Evolutionary conservation across 169 alveolate genomes (phyloP), one percentile per base, ranked within the genome.

Genomic region (Cryptosporidium sp.): DNA sequence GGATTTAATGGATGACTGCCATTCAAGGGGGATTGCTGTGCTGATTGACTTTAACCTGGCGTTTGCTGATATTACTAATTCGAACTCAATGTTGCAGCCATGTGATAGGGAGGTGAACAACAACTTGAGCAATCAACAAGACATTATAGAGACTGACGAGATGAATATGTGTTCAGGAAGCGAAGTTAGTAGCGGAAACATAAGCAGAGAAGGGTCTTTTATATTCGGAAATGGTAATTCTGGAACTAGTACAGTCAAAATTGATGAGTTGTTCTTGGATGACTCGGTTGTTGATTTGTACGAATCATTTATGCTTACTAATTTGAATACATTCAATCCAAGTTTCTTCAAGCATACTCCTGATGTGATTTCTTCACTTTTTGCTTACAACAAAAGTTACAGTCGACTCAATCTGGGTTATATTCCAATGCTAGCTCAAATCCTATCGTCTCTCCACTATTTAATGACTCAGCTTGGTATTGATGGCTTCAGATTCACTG

Each of bases 251-350:
- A 48, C 33, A 26, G 23, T 23, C 55, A 39, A 61, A n/a, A 43
- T 80, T 37, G 62, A 59, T 8, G 65, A 80, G 41, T 43, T 80
- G 21, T 80, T 80, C 41, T 39, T 80, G 52, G 75, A 80, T 65
- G 89, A 80, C 41, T 62, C 80, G n/a, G n/a, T 41, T 16, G 39
- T 65, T 14, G 75, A 80, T 62, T 18, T 80, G 51, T 62, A 59
- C 68, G 86, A 73, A 55, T 65, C 89, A 21, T 80, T 80, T 48
- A 80, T 80, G 68, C 48, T 65, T 50, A 80, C 89, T 12, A 80
- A 80, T 48, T 31, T 80, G 35, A 65, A 65, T 10, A 80, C 89
- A 0, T 37, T 80, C 70, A 62, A 59, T 65, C 89, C 89, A 39
- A 62, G 75, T 21, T 80, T 62, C 65, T 80, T 80, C 26, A 59